Evolutionary conservation across 495 filamentous ascomycete genomes (phyloP).

Genomic region (Aspergillus bertholletiae): DNA sequence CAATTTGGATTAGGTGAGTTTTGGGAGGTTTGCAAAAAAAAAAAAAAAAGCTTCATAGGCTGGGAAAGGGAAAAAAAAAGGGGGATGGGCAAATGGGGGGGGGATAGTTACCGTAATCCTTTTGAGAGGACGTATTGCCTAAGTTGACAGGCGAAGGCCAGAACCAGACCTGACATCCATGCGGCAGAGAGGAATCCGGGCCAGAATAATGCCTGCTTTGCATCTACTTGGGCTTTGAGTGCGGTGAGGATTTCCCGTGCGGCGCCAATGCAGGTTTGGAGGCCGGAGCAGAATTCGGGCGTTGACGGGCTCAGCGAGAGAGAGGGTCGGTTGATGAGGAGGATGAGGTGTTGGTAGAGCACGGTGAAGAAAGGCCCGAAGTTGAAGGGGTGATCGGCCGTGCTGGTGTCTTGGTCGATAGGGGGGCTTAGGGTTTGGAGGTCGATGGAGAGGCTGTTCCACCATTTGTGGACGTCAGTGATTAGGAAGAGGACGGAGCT

Average conservation of each 20-base stretch:
- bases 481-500: constrained; percentile 35
- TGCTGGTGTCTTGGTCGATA: background rate
- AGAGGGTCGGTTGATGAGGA: constrained; percentile 56
- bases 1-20: background rate
- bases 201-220: constrained; percentile 36
- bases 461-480: constrained; percentile 45
- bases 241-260: constrained; percentile 34
- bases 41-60: no score
- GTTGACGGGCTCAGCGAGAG: constrained; percentile 31
- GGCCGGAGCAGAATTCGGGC: constrained; percentile 35
- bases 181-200: constrained; percentile 38
- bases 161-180: constrained; percentile 39
- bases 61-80: no score
- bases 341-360: constrained; percentile 64
- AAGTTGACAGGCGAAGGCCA: constrained; percentile 41
- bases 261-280: constrained; percentile 41
- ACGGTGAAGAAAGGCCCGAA: constrained; percentile 50
- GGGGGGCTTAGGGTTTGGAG: constrained; percentile 13
- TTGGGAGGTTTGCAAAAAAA: background rate
- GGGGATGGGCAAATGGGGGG: background rate
- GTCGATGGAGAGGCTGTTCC: constrained; percentile 35
- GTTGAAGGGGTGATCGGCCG: constrained; percentile 26
- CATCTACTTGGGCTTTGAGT: constrained; percentile 27
- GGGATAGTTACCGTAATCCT: constrained; percentile 23
- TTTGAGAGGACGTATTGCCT: constrained; percentile 35